Percentiles rank a stretch among this genome's conserved stretches.
Evolutionary conservation across 257 asterid species (phyloP).

Genomic region (Nicotiana noctiflora): DNA sequence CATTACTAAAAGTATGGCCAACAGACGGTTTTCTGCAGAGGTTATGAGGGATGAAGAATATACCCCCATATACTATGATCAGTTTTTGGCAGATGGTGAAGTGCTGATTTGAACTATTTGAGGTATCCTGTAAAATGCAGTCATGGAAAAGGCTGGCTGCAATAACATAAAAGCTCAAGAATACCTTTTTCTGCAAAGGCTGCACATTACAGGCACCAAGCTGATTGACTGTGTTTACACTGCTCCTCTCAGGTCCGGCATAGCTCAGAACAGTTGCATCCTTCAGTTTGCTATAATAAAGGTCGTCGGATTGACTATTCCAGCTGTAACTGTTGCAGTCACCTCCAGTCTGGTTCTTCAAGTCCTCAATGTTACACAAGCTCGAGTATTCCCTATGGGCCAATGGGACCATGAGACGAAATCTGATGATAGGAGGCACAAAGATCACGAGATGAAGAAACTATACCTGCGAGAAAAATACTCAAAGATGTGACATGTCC

Average conservation of each 20-base stretch:
- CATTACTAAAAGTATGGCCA: conserved; percentile 21
- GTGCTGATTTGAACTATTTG: conserved; percentile 24
- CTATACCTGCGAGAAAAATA: conserved; percentile 36
- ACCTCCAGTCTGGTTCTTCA: conserved; percentile 24
- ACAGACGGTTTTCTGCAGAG: conserved; percentile 19
- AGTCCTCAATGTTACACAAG: conserved; percentile 47
- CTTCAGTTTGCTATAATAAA: conserved; percentile 20
- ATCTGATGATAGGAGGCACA: conserved; percentile 30
- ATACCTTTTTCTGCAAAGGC: conserved; percentile 58
- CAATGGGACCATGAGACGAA: conserved; percentile 36
- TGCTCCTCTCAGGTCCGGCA: conserved; percentile 44
- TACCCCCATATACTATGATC: conserved; percentile 21
- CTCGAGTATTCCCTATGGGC: conserved; percentile 37
- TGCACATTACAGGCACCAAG: conserved; percentile 33
- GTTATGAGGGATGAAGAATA: conserved; percentile 16
- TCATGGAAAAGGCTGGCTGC: conserved; percentile 23
- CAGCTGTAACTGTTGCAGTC: conserved; percentile 19
- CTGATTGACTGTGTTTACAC: conserved; percentile 43
- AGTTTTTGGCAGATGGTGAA: conserved; percentile 26
- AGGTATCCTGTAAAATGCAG: conserved; percentile 18
- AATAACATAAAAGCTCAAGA: conserved; percentile 28
- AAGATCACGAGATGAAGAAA: conserved; percentile 30
- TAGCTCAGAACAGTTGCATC: conserved; percentile 48
- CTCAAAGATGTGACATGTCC: conserved; percentile 38
- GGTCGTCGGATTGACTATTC: conserved; percentile 12